Base-by-base conservation (phyloP, 169 alveolate species). In the Cryptosporidium sp. region DNA sequence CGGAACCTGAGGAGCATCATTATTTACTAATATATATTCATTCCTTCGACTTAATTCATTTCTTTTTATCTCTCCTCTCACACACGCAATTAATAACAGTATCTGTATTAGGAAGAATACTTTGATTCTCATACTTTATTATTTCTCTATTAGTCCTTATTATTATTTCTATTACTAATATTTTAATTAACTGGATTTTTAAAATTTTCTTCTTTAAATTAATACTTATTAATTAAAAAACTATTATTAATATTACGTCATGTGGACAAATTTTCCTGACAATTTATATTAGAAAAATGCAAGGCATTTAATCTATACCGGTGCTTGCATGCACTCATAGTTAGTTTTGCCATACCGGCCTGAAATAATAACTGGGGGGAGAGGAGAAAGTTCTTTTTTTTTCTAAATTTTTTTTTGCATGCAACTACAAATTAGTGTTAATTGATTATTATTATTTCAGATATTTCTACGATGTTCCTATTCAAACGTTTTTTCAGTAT, bases 1-100 rank as follows among this genome's bases (percentile, higher is more conserved):
- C 23, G 87, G 87, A 31, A 80, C 62, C 61, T 80, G 80, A 61
- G 87, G 87, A 26, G 62, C 62, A 59, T 80, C 75, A 62, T 61
- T 80, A n/a, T 62, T 55, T 6, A 39, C 35, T 4, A n/a, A 26
- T 21, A 80, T 61, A 35, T 52, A 33, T 21, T 26, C 71, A 37
- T 37, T 69, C 9, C 18, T 41, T 65, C 48, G 23, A 41, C n/a
- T 33, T 9, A 69, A 26, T 12, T 69, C 70, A 39, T 52, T 73
- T 51, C 70, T 73, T 39, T 31, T 29, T 55, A 39, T 0, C 10
- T 58, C 69, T 21, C 86, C 86, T 29, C n/a, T 73, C 9, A 50
- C 67, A 52, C 52, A 43, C 16, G 35, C 48, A 29, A 52, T 52
- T 33, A 73, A 33, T 31, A 55, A 18, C 50, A 70, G 45, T 45